Percentiles rank a stretch among this genome's conserved stretches.
Conservation (phyloP, 495 filamentous ascomycete species). For the Podospora comata region DNA sequence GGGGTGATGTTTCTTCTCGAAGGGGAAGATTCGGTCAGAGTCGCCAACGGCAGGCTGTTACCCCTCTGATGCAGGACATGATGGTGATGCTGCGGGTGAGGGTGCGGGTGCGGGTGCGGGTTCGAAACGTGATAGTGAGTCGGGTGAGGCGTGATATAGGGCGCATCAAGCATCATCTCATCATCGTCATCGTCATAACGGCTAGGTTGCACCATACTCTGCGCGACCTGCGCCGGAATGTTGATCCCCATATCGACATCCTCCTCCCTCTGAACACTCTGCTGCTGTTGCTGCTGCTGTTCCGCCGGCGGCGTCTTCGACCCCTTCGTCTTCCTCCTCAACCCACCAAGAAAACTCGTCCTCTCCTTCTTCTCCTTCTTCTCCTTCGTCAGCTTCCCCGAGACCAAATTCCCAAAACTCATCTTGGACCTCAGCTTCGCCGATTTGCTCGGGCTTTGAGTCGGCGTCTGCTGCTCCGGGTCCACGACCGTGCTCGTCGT, state of each 20-base stretch:
- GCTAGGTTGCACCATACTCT: not conserved
- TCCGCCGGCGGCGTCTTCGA: not conserved
- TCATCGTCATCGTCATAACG: not conserved
- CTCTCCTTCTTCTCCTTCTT: slow-evolving; percentile 4
- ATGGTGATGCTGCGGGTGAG: not conserved
- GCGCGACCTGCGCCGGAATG: not conserved
- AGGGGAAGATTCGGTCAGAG: not conserved
- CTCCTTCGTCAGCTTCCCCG: not conserved
- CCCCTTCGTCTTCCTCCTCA: slow-evolving; percentile 4
- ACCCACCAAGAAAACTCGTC: slow-evolving; percentile 1
- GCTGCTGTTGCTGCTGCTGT: too few species aligned
- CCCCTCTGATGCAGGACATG: not conserved
- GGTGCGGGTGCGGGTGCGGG: not conserved
- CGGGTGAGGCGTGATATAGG: not conserved
- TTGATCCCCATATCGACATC: not conserved
- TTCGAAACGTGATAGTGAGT: not conserved
- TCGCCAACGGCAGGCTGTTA: not conserved
- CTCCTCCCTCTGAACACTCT: not conserved
- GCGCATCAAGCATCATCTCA: not conserved
- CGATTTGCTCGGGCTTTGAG: not conserved
- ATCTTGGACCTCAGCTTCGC: not conserved
- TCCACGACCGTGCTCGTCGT: not conserved
- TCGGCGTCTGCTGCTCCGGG: not conserved
- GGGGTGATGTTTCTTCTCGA: not conserved
- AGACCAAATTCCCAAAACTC: not conserved